phyloP scores from a whole-genome alignment of 2,329 filamentous ascomycete species.

The Rhinocladiella similis region DNA sequence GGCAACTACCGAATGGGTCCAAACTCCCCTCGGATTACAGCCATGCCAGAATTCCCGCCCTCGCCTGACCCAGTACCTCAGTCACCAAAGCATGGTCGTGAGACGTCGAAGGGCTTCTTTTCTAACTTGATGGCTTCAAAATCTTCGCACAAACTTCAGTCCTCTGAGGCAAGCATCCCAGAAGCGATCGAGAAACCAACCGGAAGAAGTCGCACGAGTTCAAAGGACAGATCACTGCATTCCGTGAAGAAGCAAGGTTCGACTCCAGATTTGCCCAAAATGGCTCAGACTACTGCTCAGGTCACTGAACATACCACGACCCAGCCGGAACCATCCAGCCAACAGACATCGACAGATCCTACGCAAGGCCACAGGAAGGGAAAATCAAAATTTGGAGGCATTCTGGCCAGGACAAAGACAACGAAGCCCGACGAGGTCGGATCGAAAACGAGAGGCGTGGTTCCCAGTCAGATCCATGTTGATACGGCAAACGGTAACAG shows the following conservation, averaged over 20 bases:
- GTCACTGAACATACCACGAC: slow-evolving; percentile 7
- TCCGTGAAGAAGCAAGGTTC: slow-evolving; percentile 42
- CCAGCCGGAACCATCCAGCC: neutral
- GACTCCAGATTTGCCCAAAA: slow-evolving; percentile 42
- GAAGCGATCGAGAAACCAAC: slow-evolving; percentile 31
- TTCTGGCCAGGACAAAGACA: slow-evolving; percentile 47
- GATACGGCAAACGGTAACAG: slow-evolving; percentile 31
- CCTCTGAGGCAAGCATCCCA: slow-evolving; percentile 40
- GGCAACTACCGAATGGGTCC: slow-evolving; percentile 26
- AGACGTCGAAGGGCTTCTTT: slow-evolving; percentile 48
- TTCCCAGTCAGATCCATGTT: slow-evolving; percentile 22
- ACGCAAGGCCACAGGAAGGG: slow-evolving; percentile 37
- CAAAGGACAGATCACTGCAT: slow-evolving; percentile 42
- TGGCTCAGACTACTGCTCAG: slow-evolving; percentile 29
- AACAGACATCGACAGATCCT: slow-evolving; percentile 8
- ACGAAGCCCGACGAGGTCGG: slow-evolving; percentile 42
- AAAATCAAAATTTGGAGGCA: slow-evolving; percentile 47
- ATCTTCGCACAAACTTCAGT: slow-evolving; percentile 43
- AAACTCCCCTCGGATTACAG: slow-evolving; percentile 44
- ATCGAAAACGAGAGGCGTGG: slow-evolving; percentile 15
- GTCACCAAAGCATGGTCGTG: slow-evolving; percentile 44
- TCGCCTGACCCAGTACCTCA: slow-evolving; percentile 34
- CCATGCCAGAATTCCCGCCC: slow-evolving; percentile 47
- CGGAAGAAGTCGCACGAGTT: slow-evolving; percentile 42
- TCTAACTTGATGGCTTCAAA: slow-evolving; percentile 49